Conservation (phyloP, 805 yeast species). For the Candida glaebosa region DNA sequence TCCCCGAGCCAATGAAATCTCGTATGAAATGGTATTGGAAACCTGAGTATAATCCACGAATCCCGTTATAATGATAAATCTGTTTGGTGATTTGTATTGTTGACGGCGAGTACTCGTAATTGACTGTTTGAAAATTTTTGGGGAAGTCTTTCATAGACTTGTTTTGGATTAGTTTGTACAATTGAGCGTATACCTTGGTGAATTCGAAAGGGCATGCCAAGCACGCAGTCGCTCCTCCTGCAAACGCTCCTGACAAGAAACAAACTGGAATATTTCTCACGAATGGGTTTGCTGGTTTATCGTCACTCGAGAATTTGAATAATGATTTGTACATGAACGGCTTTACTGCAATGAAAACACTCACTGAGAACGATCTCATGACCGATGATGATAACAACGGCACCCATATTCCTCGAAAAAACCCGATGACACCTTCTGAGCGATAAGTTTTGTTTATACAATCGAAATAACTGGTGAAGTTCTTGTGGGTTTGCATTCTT, state of each 20-base stretch:
- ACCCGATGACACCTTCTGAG: slow-evolving; percentile 64
- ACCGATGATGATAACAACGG: slow-evolving; percentile 66
- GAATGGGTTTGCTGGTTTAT: slow-evolving; percentile 33
- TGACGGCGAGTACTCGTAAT: slow-evolving; percentile 15
- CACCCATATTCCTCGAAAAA: slow-evolving; percentile 74
- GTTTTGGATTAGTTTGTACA: slow-evolving; percentile 46
- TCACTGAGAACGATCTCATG: slow-evolving; percentile 62
- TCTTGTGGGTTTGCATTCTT: slow-evolving; percentile 73
- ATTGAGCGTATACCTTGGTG: slow-evolving; percentile 77
- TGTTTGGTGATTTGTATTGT: slow-evolving; percentile 45
- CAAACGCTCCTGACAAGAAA: slow-evolving; percentile 56
- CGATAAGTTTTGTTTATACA: slow-evolving; percentile 55
- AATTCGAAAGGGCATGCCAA: slow-evolving; percentile 85
- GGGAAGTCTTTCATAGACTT: slow-evolving; percentile 13
- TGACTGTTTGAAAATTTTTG: slow-evolving; percentile 10
- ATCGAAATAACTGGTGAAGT: slow-evolving; percentile 50
- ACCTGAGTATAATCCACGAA: slow-evolving; percentile 69
- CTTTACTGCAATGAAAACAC: slow-evolving; percentile 55
- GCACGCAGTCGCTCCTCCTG: slow-evolving; percentile 62
- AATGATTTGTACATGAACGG: slow-evolving; percentile 29
- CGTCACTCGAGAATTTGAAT: slow-evolving; percentile 12
- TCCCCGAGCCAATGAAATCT: slow-evolving; percentile 68
- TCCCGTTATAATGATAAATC: slow-evolving; percentile 58
- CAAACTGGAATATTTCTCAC: slow-evolving; percentile 39
- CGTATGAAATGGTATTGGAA: slow-evolving; percentile 62